Conservation (phyloP, 2,329 filamentous ascomycete genomes). For the Aspergillus oerlinghausenensis region DNA sequence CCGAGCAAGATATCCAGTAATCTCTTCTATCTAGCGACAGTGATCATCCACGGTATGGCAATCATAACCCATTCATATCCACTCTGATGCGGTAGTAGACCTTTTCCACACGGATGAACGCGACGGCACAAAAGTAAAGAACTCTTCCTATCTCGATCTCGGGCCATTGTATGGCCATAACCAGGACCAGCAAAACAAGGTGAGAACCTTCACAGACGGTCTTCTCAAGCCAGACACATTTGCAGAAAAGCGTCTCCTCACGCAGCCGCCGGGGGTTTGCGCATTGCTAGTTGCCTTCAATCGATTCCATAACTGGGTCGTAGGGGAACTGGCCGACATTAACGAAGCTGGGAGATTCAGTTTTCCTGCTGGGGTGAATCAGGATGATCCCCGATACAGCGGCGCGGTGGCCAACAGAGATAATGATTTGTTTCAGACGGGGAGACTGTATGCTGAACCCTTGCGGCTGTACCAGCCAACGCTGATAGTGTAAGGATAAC, state of each 20-base stretch:
- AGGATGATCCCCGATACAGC: conserved; percentile 20
- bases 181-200: conserved; percentile 28
- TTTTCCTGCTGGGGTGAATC: conserved; percentile 12
- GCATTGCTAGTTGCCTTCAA: conserved; percentile 34
- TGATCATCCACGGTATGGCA: conserved; percentile 50
- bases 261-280: conserved; percentile 31
- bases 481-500: conserved; percentile 14
- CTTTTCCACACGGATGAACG: conserved; percentile 25
- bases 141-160: conserved; percentile 46
- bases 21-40: conserved; percentile 48
- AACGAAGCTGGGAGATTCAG: conserved; percentile 38
- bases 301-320: conserved; percentile 38
- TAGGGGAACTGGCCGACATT: conserved; percentile 32
- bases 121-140: conserved; percentile 32
- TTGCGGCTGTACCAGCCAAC: not conserved
- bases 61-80: not conserved
- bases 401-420: conserved; percentile 35
- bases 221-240: conserved; percentile 37
- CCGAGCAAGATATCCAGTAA: conserved; percentile 43
- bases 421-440: conserved; percentile 33
- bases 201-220: conserved; percentile 35
- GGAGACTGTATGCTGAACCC: conserved; percentile 14
- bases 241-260: conserved; percentile 27
- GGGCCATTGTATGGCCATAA: conserved; percentile 43
- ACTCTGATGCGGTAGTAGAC: not conserved